These are phyloP conservation scores for Neurospora sp. DNA, from an alignment of 495 filamentous ascomycete species.

Conservation along the genomic window DNA sequence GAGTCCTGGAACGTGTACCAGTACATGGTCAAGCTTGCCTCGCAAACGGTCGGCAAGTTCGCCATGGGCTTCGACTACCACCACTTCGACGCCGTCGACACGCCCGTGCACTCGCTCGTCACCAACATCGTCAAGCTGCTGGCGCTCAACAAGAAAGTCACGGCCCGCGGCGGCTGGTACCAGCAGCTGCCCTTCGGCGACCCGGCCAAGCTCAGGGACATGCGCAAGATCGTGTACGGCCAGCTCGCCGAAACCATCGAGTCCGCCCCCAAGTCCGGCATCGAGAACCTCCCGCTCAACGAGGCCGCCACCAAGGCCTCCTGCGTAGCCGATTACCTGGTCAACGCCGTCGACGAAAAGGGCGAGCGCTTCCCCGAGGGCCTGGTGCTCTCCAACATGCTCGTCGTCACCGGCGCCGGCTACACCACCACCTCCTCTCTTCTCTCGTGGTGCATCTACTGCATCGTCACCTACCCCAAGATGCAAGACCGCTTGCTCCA, in stretches of 20 bases:
- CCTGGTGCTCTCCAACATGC: conserved; percentile 8
- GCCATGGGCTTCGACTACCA: conserved; percentile 41
- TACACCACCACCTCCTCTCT: conserved; percentile 45
- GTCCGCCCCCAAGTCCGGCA: conserved; percentile 19
- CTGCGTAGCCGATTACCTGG: conserved; percentile 30
- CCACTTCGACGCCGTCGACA: conserved; percentile 38
- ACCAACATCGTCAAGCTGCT: conserved; percentile 31
- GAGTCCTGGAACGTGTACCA: conserved; percentile 49
- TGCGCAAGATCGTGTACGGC: conserved; percentile 18
- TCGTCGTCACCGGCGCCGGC: conserved; percentile 38
- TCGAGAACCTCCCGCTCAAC: conserved; percentile 35
- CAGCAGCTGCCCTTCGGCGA: conserved; percentile 41
- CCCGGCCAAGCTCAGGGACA: conserved; percentile 25
- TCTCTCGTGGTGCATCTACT: conserved; percentile 45
- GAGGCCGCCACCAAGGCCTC: conserved; percentile 41
- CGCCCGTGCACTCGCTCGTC: conserved; percentile 34
- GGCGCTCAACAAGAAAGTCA: conserved; percentile 44
- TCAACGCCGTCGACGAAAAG: conserved; percentile 40
- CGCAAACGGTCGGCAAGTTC: conserved; percentile 43
- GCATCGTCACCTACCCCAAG: conserved; percentile 35
- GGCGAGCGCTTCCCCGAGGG: conserved; percentile 39
- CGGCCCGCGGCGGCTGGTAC: conserved; percentile 41
- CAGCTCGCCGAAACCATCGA: conserved; percentile 32
- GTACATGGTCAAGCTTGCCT: conserved; percentile 50
- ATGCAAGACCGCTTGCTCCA: conserved; percentile 44